Evolutionary conservation across 768 basidiomycete species (phyloP).

Genomic region (Hirschioporus abietinus): DNA sequence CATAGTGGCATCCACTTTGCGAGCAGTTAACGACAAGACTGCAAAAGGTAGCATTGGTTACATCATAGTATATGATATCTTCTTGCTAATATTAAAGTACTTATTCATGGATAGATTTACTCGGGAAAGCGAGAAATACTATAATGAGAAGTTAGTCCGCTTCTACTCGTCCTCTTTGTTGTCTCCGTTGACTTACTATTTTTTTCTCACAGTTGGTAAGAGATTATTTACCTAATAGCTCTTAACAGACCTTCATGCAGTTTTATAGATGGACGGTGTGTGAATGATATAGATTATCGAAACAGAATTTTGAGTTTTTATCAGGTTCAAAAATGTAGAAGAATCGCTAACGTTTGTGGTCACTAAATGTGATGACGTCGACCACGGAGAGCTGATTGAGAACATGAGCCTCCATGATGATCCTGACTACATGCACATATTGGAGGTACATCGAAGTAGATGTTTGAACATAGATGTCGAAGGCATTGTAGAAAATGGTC

Average conservation of each 20-base stretch:
- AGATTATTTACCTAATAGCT: too few species aligned
- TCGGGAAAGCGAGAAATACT: conserved; percentile 54
- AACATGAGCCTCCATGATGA: neutral
- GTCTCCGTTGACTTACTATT: conserved; percentile 5
- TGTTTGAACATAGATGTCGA: too few species aligned
- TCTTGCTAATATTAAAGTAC: neutral
- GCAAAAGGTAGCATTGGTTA: conserved; percentile 39
- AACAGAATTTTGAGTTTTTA: neutral
- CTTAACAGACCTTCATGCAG: neutral
- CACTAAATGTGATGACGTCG: neutral
- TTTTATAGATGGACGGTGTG: neutral
- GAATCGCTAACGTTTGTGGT: neutral
- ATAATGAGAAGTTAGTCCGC: conserved; percentile 50
- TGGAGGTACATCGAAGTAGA: too few species aligned
- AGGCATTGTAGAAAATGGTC: too few species aligned
- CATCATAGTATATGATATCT: too few species aligned
- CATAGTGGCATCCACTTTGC: conserved; percentile 60
- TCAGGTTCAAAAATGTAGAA: neutral
- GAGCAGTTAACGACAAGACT: conserved; percentile 62
- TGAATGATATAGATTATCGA: neutral
- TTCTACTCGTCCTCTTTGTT: neutral
- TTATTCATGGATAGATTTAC: conserved; percentile 33
- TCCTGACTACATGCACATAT: too few species aligned
- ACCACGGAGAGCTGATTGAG: neutral
- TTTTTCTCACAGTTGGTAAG: neutral